Evolutionary conservation across 805 yeast species (phyloP).

Genomic region (Starmerella apis): DNA sequence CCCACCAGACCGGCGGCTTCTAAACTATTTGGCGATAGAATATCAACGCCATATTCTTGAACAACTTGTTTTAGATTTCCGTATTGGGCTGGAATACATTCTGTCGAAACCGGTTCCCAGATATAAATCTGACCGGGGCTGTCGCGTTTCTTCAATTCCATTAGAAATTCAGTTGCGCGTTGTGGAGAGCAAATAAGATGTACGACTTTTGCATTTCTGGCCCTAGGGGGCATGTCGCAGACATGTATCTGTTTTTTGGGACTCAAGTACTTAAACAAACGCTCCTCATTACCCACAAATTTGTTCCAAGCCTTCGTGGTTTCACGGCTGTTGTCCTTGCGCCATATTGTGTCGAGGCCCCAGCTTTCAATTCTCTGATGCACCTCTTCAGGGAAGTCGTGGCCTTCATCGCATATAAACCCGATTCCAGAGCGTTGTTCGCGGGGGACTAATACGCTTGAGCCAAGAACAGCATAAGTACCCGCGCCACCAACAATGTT

Average conservation of each 20-base stretch:
- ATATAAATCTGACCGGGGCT: constrained; percentile 38
- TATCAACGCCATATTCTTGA: constrained; percentile 35
- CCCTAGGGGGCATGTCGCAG: constrained; percentile 41
- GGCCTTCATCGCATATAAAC: constrained; percentile 71
- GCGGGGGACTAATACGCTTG: constrained; percentile 42
- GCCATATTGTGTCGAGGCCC: constrained; percentile 49
- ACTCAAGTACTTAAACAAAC: constrained; percentile 51
- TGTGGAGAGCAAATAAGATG: constrained; percentile 70
- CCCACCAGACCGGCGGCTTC: constrained; percentile 65
- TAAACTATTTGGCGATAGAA: constrained; percentile 73
- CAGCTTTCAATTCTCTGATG: constrained; percentile 43
- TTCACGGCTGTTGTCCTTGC: constrained; percentile 42
- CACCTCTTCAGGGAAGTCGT: constrained; percentile 54
- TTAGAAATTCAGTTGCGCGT: constrained; percentile 44
- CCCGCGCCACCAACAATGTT: constrained; percentile 87
- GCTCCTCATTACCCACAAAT: constrained; percentile 52
- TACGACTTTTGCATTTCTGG: constrained; percentile 37
- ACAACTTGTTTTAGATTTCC: constrained; percentile 28
- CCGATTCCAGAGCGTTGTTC: constrained; percentile 36
- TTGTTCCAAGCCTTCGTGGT: constrained; percentile 78
- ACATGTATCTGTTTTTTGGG: constrained; percentile 52
- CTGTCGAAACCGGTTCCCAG: constrained; percentile 84
- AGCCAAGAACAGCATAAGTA: constrained; percentile 66
- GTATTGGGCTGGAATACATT: constrained; percentile 44
- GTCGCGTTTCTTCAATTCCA: constrained; percentile 28